Percentiles rank a stretch among this genome's conserved stretches.
phyloP scores from a whole-genome alignment of 176 grass and related monocot species.

The Carex littledalei region DNA sequence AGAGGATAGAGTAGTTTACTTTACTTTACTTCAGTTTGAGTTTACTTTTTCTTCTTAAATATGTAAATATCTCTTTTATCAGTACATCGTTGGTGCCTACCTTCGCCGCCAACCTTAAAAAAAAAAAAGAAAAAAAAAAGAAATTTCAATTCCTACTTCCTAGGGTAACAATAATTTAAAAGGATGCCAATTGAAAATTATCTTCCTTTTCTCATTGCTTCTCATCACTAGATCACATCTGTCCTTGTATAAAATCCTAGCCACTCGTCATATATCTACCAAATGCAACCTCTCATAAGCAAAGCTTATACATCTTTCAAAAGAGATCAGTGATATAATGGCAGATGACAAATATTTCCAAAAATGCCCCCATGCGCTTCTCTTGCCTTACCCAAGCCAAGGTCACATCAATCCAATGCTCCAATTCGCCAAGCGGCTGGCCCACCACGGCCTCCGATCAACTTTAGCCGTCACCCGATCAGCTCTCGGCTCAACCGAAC shows the following conservation, averaged over 20 bases:
- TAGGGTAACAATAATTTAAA: too few species aligned
- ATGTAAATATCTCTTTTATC: too few species aligned
- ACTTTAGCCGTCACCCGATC: conserved; percentile 53
- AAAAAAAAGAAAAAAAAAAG: too few species aligned
- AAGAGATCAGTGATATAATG: not conserved
- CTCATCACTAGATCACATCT: too few species aligned
- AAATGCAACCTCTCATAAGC: not conserved
- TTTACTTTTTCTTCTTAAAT: too few species aligned
- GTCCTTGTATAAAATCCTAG: not conserved
- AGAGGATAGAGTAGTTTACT: too few species aligned
- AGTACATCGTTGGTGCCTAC: too few species aligned
- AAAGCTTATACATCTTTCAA: not conserved
- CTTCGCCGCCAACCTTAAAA: too few species aligned
- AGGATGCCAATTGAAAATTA: too few species aligned
- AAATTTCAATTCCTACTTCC: too few species aligned
- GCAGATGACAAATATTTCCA: not conserved
- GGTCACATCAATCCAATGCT: conserved; percentile 85
- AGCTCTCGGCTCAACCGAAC: conserved; percentile 38
- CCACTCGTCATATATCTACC: not conserved
- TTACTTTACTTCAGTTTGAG: too few species aligned
- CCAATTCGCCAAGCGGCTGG: conserved; percentile 65
- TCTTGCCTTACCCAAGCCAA: conserved; percentile 74
- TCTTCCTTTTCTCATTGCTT: too few species aligned
- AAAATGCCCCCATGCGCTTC: conserved; percentile 22
- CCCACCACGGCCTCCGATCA: conserved; percentile 39